Base-by-base conservation (phyloP, 2,329 filamentous ascomycete species). In the Corinectria fuckeliana region DNA sequence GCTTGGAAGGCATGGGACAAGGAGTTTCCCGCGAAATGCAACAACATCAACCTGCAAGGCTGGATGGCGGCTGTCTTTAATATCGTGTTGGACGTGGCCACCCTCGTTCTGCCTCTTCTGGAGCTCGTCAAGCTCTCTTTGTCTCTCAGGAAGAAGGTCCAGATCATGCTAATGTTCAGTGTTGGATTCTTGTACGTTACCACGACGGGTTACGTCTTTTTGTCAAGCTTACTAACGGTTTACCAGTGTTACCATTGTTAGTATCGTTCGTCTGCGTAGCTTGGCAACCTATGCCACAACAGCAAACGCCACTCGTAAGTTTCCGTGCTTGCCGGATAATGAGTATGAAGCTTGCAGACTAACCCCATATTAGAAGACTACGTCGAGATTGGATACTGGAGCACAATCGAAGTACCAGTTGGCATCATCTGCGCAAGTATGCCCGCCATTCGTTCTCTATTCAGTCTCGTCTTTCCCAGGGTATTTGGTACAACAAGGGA, bases 1-100 rank as follows among this genome's bases (percentile, higher is more conserved):
- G 80, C 79, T 61, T 86, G 84, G 84, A 76, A 69, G 0, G 70
- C 70, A 2, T 85, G 82, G 81, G 78, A 81, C 34, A 77, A 75
- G 1, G 70, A 77, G 53, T 73, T 76, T 30, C 21, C 64, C 0
- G 83, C 82, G 1, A 71, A 62, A 3, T 86, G 84, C 65, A 72
- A 82, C 44, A 75, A 82, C 45, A 70, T 80, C 58, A 82, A 82
- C 60, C 69, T 74, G 1, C 73, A 83, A 13, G 77, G 72, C 2
- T 85, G 81, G 80, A 74, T 78, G 28, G 79, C 80, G 8, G 82
- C 82, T 0, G 75, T 69, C n/a, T 74, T 82, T 30, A 80, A 80
- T 52, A 84, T 85, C 38, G 63, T 71, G 1, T 69, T 82, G 13
- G 82, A 85, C 60, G 2, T 83, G 5, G 77, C 76, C 70, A 78